A percentile compares a stretch with the other conserved stretches of the same genome.
phyloP scores from a whole-genome alignment of 2,329 filamentous ascomycete species.

The Alternaria alternata region DNA sequence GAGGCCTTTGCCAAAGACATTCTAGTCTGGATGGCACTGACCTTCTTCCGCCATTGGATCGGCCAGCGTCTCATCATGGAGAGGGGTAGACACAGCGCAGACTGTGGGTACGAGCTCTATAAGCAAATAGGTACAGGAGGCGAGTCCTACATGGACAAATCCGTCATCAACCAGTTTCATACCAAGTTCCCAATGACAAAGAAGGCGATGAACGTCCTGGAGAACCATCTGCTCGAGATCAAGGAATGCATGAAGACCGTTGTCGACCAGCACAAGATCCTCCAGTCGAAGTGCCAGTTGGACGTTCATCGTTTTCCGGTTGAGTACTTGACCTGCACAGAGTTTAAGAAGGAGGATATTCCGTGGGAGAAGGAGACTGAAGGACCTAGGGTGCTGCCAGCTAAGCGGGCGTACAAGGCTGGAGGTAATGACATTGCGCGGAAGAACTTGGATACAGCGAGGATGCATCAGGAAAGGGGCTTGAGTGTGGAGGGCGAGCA shows the following conservation, averaged over 20 bases:
- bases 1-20: constrained; percentile 59
- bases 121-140: constrained; percentile 51
- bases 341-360: constrained; percentile 52
- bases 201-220: constrained; percentile 54
- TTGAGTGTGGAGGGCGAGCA: constrained; percentile 9
- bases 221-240: constrained; percentile 52
- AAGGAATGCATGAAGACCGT: constrained; percentile 54
- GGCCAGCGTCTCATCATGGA: constrained; percentile 52
- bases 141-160: constrained; percentile 54
- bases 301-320: constrained; percentile 50
- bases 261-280: constrained; percentile 48
- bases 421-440: constrained; percentile 43
- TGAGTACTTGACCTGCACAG: constrained; percentile 56
- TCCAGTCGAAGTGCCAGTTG: constrained; percentile 52
- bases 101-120: constrained; percentile 60
- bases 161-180: constrained; percentile 52
- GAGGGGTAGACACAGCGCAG: constrained; percentile 49
- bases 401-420: constrained; percentile 30
- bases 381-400: constrained; percentile 4
- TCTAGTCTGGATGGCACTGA: constrained; percentile 60
- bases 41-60: constrained; percentile 59
- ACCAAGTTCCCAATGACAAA: constrained; percentile 54
- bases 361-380: constrained; percentile 48
- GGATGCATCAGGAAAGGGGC: constrained; percentile 20
- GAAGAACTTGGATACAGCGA: constrained; percentile 31